A percentile compares a stretch with the other conserved stretches of the same genome.
Evolutionary conservation across 139 green algal genomes (phyloP).

Genomic region (Auxenochlorella pyrenoidosa): DNA sequence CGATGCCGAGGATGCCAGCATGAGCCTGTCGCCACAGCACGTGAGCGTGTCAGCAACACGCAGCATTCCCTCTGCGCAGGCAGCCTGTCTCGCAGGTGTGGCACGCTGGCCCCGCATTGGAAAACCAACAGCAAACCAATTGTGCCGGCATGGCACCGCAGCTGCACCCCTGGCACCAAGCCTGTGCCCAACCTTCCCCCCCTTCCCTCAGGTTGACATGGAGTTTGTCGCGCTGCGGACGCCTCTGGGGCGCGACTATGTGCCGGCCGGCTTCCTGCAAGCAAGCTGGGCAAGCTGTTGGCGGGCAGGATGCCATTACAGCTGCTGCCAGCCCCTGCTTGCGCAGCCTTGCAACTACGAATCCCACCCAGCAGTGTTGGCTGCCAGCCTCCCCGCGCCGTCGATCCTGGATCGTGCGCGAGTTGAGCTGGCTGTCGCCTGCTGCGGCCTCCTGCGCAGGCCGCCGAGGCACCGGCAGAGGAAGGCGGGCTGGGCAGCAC

Average conservation of each 20-base stretch:
- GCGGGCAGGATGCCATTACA: too few relatives aligned
- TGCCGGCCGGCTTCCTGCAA: conserved; percentile 29
- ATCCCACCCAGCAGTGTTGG: too few relatives aligned
- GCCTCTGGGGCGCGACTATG: conserved; percentile 28
- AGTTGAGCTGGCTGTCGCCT: too few relatives aligned
- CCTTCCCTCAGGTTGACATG: conserved; percentile 9
- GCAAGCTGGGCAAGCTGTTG: neutral
- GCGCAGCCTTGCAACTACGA: too few relatives aligned
- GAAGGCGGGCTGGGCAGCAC: conserved; percentile 32
- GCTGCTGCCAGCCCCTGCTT: neutral
- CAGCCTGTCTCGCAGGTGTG: neutral
- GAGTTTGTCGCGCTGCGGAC: conserved; percentile 25
- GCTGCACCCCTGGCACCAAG: too few relatives aligned
- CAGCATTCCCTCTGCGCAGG: neutral
- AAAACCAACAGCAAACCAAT: too few relatives aligned
- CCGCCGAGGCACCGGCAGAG: conserved; percentile 26
- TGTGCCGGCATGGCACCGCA: too few relatives aligned
- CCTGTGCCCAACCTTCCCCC: neutral
- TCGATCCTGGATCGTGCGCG: too few relatives aligned
- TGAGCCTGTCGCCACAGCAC: neutral
- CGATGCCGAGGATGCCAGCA: too few relatives aligned
- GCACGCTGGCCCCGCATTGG: too few relatives aligned
- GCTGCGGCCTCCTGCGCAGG: neutral
- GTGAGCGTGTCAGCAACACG: too few relatives aligned
- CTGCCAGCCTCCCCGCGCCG: too few relatives aligned